Evolutionary conservation across 768 basidiomycete species (phyloP).

Genomic region (Phlebiopsis flavidoalba): DNA sequence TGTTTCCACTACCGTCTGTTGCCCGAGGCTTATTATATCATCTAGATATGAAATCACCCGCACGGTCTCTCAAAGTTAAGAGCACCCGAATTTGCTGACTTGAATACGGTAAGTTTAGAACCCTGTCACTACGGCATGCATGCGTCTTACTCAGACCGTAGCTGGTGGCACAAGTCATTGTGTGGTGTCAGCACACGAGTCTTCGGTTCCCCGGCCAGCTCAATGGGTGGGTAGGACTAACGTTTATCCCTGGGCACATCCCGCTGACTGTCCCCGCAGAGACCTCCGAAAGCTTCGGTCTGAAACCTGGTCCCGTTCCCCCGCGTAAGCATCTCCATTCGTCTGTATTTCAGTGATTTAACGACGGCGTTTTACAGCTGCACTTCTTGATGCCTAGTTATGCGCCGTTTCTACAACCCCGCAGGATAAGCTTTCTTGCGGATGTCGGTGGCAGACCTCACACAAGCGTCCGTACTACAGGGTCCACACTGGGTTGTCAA

Average conservation of each 20-base stretch:
- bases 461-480: slow-evolving; percentile 52
- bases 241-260: neutral
- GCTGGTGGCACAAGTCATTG: slow-evolving; percentile 88
- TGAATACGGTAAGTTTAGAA: slow-evolving; percentile 56
- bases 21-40: neutral
- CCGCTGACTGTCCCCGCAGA: slow-evolving; percentile 30
- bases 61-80: slow-evolving; percentile 59
- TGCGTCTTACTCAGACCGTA: slow-evolving; percentile 19
- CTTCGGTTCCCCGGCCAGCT: slow-evolving; percentile 92
- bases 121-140: neutral
- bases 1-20: neutral
- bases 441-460: slow-evolving; percentile 62
- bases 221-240: slow-evolving; percentile 55
- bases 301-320: slow-evolving; percentile 98
- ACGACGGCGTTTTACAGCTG: slow-evolving; percentile 42
- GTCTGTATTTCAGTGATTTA: neutral
- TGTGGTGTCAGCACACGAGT: slow-evolving; percentile 92
- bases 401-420: slow-evolving; percentile 78
- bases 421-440: slow-evolving; percentile 57
- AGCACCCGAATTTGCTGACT: slow-evolving; percentile 57
- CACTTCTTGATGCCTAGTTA: slow-evolving; percentile 97
- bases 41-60: slow-evolving; percentile 68
- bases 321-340: slow-evolving; percentile 48
- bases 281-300: slow-evolving; percentile 85
- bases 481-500: neutral